A percentile compares a stretch with the other conserved stretches of the same genome.
Conservation (phyloP, 768 basidiomycete genomes). For the Lyophyllum atratum region DNA sequence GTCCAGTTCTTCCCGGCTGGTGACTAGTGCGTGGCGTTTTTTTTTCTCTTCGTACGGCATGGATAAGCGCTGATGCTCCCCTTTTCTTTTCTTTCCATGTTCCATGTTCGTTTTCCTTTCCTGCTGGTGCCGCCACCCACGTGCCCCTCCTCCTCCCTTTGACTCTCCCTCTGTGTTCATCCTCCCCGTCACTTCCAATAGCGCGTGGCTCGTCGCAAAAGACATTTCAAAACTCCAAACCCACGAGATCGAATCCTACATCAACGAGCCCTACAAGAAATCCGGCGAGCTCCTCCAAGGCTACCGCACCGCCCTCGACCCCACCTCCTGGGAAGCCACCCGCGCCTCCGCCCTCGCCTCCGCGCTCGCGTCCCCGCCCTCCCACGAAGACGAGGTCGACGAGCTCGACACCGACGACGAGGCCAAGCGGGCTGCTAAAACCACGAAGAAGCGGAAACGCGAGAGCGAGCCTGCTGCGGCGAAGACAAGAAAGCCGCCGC, state of each 20-base stretch:
- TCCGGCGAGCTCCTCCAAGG: conserved; percentile 74
- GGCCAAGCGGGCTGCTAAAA: conserved; percentile 35
- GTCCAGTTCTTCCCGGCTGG: conserved; percentile 90
- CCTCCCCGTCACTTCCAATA: conserved; percentile 28
- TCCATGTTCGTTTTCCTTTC: not conserved
- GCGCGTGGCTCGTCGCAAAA: conserved; percentile 82
- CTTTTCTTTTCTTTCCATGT: not conserved
- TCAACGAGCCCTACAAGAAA: conserved; percentile 77
- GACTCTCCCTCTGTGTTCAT: conserved; percentile 8
- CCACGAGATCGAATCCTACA: conserved; percentile 83
- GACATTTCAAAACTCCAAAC: conserved; percentile 79
- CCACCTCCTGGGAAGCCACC: conserved; percentile 54
- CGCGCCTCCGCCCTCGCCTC: conserved; percentile 22
- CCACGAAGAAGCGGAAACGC: conserved; percentile 16
- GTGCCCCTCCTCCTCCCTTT: not conserved
- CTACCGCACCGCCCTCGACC: conserved; percentile 72
- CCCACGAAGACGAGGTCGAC: too few species aligned
- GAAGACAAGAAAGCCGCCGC: not conserved
- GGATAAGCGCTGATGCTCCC: not conserved
- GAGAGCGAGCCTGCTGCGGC: not conserved
- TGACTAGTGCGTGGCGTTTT: conserved; percentile 74
- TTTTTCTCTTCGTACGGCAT: not conserved
- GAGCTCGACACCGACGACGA: conserved; percentile 16
- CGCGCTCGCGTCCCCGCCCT: not conserved
- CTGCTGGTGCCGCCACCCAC: not conserved